Conservation (phyloP, 371 early-diverging fungal species). For the Rhizopus stolonifer region DNA sequence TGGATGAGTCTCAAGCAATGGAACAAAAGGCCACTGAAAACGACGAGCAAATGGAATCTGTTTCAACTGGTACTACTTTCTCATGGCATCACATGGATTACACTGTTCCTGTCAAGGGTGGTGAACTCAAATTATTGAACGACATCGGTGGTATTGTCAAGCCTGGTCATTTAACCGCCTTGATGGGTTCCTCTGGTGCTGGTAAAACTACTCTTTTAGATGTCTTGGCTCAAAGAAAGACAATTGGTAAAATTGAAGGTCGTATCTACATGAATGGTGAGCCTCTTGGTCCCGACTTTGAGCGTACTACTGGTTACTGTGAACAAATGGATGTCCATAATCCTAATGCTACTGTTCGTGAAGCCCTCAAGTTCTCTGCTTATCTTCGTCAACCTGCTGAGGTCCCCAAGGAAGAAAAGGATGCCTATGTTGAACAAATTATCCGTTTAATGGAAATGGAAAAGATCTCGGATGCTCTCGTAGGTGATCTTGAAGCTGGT, state of each 20-base stretch:
- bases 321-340: conserved; percentile 85
- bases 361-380: conserved; percentile 74
- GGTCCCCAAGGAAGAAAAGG: conserved; percentile 61
- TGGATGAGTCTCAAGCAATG: conserved; percentile 14
- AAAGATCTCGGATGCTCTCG: conserved; percentile 56
- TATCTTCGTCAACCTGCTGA: conserved; percentile 62
- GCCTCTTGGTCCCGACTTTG: conserved; percentile 54
- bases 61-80: conserved; percentile 49
- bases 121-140: conserved; percentile 50
- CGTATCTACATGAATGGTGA: conserved; percentile 66
- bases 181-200: conserved; percentile 82
- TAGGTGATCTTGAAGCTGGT: conserved; percentile 58
- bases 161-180: conserved; percentile 67
- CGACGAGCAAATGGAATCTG: conserved; percentile 26
- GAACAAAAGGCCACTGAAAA: conserved; percentile 14
- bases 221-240: conserved; percentile 74
- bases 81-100: conserved; percentile 61
- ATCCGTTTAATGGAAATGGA: conserved; percentile 67
- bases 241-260: conserved; percentile 71
- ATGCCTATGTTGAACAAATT: conserved; percentile 67
- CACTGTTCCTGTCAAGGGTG: conserved; percentile 60
- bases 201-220: conserved; percentile 89
- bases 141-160: conserved; percentile 53
- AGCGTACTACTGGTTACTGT: conserved; percentile 77
- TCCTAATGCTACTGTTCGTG: conserved; percentile 62